Conservation (phyloP, 768 basidiomycete genomes). For the Steccherinum ochraceum region DNA sequence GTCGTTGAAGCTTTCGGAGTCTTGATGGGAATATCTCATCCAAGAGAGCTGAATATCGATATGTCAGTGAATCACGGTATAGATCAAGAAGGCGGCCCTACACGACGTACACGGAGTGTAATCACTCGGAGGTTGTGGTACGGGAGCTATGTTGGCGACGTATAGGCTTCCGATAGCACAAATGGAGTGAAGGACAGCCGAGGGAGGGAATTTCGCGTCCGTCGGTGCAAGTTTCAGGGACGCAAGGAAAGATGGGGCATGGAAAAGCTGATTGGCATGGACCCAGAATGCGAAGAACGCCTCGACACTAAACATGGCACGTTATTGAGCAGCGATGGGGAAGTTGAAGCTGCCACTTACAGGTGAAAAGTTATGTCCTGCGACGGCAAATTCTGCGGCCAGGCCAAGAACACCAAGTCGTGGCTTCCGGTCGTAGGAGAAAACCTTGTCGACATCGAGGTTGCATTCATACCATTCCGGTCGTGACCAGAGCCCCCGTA, state of each 20-base stretch:
- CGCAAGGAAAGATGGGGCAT: conserved; percentile 57
- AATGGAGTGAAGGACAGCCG: conserved; percentile 76
- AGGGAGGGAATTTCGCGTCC: conserved; percentile 68
- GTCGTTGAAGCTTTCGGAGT: conserved; percentile 36
- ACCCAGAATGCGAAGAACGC: conserved; percentile 78
- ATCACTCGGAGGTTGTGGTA: conserved; percentile 29
- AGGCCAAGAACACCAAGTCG: conserved; percentile 28
- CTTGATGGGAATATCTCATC: conserved; percentile 52
- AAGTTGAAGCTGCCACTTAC: conserved; percentile 31
- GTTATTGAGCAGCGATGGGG: neutral
- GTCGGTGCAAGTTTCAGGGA: conserved; percentile 57
- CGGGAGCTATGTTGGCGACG: conserved; percentile 58
- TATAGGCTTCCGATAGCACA: conserved; percentile 76
- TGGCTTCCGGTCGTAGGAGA: conserved; percentile 5
- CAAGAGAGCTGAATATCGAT: conserved; percentile 11
- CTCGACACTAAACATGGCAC: conserved; percentile 46
- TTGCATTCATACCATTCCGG: neutral
- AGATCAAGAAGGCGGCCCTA: neutral
- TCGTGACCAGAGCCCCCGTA: neutral
- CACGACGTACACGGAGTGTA: conserved; percentile 5
- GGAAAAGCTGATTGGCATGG: conserved; percentile 65
- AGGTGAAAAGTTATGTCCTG: conserved; percentile 59
- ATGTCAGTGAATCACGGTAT: conserved; percentile 4
- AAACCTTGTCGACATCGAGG: neutral
- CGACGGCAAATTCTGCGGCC: conserved; percentile 60